Conservation (phyloP, 768 basidiomycete genomes). For the Lentinula detonsa region DNA sequence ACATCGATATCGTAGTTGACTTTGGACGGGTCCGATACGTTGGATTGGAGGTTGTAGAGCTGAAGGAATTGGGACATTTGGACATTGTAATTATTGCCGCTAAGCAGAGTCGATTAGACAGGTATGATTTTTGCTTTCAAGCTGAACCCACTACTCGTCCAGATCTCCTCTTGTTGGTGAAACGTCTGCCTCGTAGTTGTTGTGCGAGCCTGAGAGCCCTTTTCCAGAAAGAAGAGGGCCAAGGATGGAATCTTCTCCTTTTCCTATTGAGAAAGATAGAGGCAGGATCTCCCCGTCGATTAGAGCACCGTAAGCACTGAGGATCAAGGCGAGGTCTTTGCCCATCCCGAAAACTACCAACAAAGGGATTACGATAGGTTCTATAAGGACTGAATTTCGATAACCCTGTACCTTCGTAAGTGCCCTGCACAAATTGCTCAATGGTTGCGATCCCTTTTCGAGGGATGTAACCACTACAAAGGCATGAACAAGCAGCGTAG, state of each 20-base stretch:
- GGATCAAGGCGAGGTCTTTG: background rate
- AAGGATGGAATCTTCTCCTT: background rate
- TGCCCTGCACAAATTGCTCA: background rate
- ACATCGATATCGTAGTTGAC: conserved; percentile 5
- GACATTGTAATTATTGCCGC: background rate
- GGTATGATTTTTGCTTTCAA: background rate
- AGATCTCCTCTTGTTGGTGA: background rate
- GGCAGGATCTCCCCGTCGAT: background rate
- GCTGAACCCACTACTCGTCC: background rate
- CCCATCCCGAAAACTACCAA: background rate
- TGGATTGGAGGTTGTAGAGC: background rate
- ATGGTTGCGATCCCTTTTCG: background rate
- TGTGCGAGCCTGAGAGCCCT: conserved; percentile 7
- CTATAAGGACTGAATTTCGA: background rate
- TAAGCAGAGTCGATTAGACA: background rate
- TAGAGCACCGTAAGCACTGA: background rate
- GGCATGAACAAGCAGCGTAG: background rate
- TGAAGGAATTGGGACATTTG: background rate
- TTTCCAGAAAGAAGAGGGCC: background rate
- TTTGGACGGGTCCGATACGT: background rate
- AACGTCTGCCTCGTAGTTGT: conserved; percentile 5
- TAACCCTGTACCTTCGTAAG: background rate
- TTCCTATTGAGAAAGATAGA: background rate
- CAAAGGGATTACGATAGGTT: background rate
- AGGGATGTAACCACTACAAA: background rate